Evolutionary conservation across 208 protist genomes (phyloP), one percentile per base, ranked within the genome.

Genomic region (Crithidia sp.): DNA sequence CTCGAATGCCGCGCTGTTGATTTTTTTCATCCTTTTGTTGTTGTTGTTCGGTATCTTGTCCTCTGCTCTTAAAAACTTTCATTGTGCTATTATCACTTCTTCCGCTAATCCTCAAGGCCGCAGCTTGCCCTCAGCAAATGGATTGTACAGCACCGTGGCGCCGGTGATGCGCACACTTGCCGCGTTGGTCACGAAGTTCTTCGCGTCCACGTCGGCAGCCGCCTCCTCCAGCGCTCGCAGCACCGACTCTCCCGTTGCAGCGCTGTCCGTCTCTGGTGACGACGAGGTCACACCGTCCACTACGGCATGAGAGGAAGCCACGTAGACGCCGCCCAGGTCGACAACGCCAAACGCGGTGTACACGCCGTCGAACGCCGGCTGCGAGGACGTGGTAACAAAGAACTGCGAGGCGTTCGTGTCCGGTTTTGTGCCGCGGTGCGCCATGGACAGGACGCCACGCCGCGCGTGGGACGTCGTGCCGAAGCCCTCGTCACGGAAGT

Each of bases 321-420:
- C 61, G 65, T 81, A 83, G n/a, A 43, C 41, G 16, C 73, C 78
- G 17, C 45, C 13, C 58, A 96, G 71, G 43, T 89, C 86, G 7
- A 99, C 86, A 53, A 90, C 69, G 7, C 97, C 98, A 84, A 99
- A 99, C 28, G 98, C 95, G 7, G 98, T 99, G 75, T 99, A 98
- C 67, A 98, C 87, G 37, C 82, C 71, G 56, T 97, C 95, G 14
- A 97, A 91, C 9, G 68, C 50, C 14, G 82, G 78, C 65, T 86
- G 89, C 19, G 87, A 74, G 19, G 71, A 67, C 39, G 78, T 86
- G 39, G 85, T 85, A 63, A 98, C 90, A 74, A 96, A 96, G 67
- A 97, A 97, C 79, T 97, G 92, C 5, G 93, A 97, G 37, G 85
- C 89, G 68, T 98, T 98, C 37, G 92, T 97, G 77, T 95, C 69